These are phyloP conservation scores for Catharanthus roseus DNA, from an alignment of 257 asterid species.

Conservation along the genomic window DNA sequence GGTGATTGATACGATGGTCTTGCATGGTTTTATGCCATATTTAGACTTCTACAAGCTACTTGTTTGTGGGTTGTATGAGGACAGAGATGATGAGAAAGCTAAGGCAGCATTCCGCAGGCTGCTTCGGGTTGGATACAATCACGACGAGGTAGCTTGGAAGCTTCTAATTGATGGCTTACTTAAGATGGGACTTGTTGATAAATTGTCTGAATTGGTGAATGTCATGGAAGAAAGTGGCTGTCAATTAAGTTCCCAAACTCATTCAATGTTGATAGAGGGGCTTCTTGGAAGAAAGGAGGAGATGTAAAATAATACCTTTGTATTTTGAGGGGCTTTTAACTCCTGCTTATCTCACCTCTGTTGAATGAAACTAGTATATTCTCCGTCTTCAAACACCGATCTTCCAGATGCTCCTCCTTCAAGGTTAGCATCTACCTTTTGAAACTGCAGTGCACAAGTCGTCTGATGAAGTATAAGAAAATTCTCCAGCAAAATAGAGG, in stretches of 20 bases:
- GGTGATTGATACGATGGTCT: slow-evolving; percentile 43
- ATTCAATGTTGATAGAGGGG: slow-evolving; percentile 49
- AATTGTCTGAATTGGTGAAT: slow-evolving; percentile 43
- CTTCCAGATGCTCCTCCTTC: not conserved
- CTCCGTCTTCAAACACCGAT: not conserved
- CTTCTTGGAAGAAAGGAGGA: slow-evolving; percentile 25
- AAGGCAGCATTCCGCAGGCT: slow-evolving; percentile 40
- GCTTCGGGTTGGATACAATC: slow-evolving; percentile 57
- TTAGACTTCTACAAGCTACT: slow-evolving; percentile 47
- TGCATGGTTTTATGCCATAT: slow-evolving; percentile 41
- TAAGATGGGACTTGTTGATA: slow-evolving; percentile 43
- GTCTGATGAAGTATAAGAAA: not conserved
- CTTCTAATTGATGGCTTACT: slow-evolving; percentile 68
- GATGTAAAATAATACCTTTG: not conserved
- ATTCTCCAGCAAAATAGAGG: not conserved
- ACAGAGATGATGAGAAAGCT: slow-evolving; percentile 46
- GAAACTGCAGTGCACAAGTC: not conserved
- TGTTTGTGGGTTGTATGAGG: slow-evolving; percentile 56
- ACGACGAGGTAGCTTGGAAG: slow-evolving; percentile 73
- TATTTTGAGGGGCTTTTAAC: not conserved
- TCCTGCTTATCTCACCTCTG: not conserved
- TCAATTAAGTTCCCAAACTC: slow-evolving; percentile 46
- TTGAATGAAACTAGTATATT: not conserved
- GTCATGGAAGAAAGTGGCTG: slow-evolving; percentile 58
- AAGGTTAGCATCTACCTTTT: not conserved